phyloP scores from a whole-genome alignment of 176 grass and related monocot genomes.

The Musa acuminata region DNA sequence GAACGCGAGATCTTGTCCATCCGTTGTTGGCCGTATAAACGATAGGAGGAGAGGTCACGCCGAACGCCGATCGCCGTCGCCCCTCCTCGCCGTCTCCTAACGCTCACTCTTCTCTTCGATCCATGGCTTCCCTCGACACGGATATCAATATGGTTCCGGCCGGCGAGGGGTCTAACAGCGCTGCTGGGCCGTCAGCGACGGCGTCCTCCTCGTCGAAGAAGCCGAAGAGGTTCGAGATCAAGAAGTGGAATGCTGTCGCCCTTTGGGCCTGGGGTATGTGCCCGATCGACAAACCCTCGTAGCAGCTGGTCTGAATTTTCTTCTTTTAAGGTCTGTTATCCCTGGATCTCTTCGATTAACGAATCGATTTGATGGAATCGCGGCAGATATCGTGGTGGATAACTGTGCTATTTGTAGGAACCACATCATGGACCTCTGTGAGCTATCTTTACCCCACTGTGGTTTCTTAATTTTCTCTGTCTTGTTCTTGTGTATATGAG shows the following conservation, averaged over 20 bases:
- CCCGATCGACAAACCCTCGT: neutral
- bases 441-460: slow-evolving; percentile 20
- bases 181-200: slow-evolving; percentile 25
- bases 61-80: neutral
- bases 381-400: slow-evolving; percentile 90
- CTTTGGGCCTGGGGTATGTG: slow-evolving; percentile 95
- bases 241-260: slow-evolving; percentile 99
- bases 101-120: slow-evolving; percentile 11
- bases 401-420: slow-evolving; percentile 98
- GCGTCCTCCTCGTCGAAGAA: slow-evolving; percentile 34
- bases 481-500: neutral
- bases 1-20: no score
- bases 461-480: neutral
- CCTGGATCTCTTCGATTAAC: neutral
- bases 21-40: no score
- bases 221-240: slow-evolving; percentile 86
- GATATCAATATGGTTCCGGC: slow-evolving; percentile 50
- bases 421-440: slow-evolving; percentile 99
- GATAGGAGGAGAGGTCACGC: no score
- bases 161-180: slow-evolving; percentile 40
- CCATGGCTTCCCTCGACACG: slow-evolving; percentile 82
- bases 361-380: neutral
- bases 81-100: neutral
- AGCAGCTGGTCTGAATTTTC: neutral
- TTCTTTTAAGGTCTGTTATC: neutral